Conservation (phyloP, 2,329 filamentous ascomycete species). For the Pseudogymnoascus sp. region DNA sequence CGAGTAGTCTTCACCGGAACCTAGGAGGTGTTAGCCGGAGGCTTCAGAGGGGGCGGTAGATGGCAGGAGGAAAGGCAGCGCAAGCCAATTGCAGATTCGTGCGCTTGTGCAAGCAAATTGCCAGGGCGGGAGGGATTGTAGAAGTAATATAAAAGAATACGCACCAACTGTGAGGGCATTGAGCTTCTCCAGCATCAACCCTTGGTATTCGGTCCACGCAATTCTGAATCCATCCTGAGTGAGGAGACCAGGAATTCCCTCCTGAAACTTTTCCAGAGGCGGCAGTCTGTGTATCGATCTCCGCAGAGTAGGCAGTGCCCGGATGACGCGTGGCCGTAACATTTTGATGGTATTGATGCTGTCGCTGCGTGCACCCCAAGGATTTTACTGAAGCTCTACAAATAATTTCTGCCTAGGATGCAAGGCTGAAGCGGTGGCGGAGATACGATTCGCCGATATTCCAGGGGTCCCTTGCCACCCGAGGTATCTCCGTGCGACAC, state of each 20-base stretch:
- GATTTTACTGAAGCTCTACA: constrained; percentile 8
- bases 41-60: background rate
- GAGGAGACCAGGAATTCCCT: constrained; percentile 62
- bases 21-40: background rate
- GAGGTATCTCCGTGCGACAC: background rate
- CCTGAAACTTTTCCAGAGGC: constrained; percentile 35
- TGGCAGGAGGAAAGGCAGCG: background rate
- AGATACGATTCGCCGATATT: background rate
- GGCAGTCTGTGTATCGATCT: constrained; percentile 42
- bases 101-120: background rate
- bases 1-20: constrained; percentile 53
- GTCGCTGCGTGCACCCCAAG: background rate
- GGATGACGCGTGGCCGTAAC: constrained; percentile 25
- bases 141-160: constrained; percentile 20
- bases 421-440: background rate
- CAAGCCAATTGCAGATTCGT: background rate
- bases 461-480: background rate
- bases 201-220: constrained; percentile 79
- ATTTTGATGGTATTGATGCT: constrained; percentile 19
- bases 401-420: constrained; percentile 9
- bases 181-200: constrained; percentile 63
- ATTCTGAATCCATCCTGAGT: constrained; percentile 60
- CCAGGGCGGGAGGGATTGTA: background rate
- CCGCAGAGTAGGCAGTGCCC: constrained; percentile 22
- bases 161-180: constrained; percentile 66